Evolutionary conservation across 306 rosid genomes (phyloP).

Genomic region (Glycine latifolia): DNA sequence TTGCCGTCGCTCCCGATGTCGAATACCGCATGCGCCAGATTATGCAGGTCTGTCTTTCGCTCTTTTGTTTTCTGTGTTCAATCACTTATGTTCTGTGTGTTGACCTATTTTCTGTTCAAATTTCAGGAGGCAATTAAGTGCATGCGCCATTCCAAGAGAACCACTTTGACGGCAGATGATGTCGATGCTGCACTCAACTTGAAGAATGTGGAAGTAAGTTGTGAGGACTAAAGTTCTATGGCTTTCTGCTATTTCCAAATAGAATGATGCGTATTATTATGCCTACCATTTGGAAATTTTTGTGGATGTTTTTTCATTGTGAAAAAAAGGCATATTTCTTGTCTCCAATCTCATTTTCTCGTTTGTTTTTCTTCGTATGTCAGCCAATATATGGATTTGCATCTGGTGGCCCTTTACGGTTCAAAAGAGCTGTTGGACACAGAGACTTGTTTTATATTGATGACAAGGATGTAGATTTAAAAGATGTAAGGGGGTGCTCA

Average conservation of each 20-base stretch:
- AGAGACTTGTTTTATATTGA: slow-evolving; percentile 87
- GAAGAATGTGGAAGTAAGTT: slow-evolving; percentile 86
- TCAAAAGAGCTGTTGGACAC: slow-evolving; percentile 89
- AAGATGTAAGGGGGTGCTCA: slow-evolving; percentile 68
- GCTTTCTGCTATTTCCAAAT: too few species aligned
- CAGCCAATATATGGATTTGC: slow-evolving; percentile 94
- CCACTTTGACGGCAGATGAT: slow-evolving; percentile 72
- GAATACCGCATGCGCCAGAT: slow-evolving; percentile 91
- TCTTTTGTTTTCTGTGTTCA: too few species aligned
- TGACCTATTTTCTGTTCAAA: slow-evolving; percentile 19
- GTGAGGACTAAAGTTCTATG: background rate
- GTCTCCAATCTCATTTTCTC: slow-evolving; percentile 8
- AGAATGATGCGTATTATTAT: too few species aligned
- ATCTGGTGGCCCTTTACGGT: slow-evolving; percentile 79
- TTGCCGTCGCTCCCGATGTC: slow-evolving; percentile 83
- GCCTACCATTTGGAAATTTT: too few species aligned
- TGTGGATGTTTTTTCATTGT: too few species aligned
- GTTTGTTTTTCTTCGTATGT: slow-evolving; percentile 33
- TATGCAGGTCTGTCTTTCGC: slow-evolving; percentile 72
- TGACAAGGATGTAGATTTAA: slow-evolving; percentile 91
- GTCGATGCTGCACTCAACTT: slow-evolving; percentile 87
- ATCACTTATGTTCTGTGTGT: too few species aligned
- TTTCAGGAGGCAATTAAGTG: slow-evolving; percentile 93
- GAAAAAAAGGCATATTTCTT: background rate
- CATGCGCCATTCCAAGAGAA: slow-evolving; percentile 87